phyloP scores from a whole-genome alignment of 345 rosid species.

The Aethionema arabicum region DNA sequence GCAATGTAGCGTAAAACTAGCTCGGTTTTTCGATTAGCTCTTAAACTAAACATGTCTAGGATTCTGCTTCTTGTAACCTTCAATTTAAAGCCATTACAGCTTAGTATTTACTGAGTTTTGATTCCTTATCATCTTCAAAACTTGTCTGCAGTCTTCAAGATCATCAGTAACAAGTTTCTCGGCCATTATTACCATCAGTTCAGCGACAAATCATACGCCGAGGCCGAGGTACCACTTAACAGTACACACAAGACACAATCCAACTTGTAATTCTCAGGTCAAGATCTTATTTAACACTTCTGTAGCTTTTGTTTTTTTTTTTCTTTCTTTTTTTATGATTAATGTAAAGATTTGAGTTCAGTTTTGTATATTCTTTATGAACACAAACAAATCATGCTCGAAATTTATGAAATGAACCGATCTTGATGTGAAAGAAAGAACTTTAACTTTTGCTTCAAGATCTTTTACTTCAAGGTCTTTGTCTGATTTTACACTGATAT shows the following conservation, averaged over 20 bases:
- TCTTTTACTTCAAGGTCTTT: neutral
- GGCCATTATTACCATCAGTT: neutral
- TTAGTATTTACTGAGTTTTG: neutral
- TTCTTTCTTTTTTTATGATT: conserved; percentile 23
- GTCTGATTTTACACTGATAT: too few relatives aligned
- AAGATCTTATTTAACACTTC: conserved; percentile 1
- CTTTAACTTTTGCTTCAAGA: conserved; percentile 11
- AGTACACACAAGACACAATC: too few relatives aligned
- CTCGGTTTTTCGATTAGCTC: too few relatives aligned
- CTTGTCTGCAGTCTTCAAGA: conserved; percentile 25
- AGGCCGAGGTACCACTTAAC: too few relatives aligned
- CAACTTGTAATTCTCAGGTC: conserved; percentile 6
- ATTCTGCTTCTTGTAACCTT: neutral
- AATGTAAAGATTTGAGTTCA: conserved; percentile 37
- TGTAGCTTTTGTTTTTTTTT: conserved; percentile 17
- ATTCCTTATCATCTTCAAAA: conserved; percentile 10
- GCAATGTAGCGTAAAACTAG: too few relatives aligned
- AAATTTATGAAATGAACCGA: neutral
- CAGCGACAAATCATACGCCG: too few relatives aligned
- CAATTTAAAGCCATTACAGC: neutral
- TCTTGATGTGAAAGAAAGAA: conserved; percentile 9
- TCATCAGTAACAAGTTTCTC: neutral
- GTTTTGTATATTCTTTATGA: conserved; percentile 25
- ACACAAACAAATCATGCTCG: conserved; percentile 5
- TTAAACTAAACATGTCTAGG: neutral